Evolutionary conservation across 2,329 filamentous ascomycete species (phyloP), one percentile per base, ranked within the genome.

Genomic region (Chalaropsis ovoidea): DNA sequence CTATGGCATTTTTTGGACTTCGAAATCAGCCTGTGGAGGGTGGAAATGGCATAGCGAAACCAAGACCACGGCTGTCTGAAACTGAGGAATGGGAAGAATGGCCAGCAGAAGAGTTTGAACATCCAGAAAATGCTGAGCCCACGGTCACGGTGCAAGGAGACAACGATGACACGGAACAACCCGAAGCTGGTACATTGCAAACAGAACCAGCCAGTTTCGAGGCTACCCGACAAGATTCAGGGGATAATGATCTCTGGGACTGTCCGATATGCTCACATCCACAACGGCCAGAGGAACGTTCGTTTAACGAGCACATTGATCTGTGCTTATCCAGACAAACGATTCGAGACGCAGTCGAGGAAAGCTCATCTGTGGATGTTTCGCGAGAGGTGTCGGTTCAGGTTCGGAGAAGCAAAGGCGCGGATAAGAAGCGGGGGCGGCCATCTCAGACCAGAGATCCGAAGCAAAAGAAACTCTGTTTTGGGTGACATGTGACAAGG

Each of bases 241-340:
- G 73, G 10, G 73, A 76, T 64, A 76, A 81, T 63, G 78, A 84
- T 60, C 80, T 79, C 74, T 97, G 92, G 92, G 81, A 87, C 45
- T 99, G 94, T 74, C 94, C 94, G 0, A 89, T 97, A 56, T 99
- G 94, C 74, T 76, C 78, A n/a, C 79, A 86, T 17, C 86, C 89
- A 0, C 92, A 96, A 71, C 72, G 78, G 0, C 83, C 90, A 0
- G 81, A 93, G 62, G 90, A 96, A 73, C 81, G 80, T 58, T 77
- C 77, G 0, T 95, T 97, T 76, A 99, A 99, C 70, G 84, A 88
- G 66, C 94, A 99, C 72, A 91, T 99, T 63, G 94, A 99, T 73
- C 82, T 88, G 8, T 99, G 94, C 73, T 81, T 99, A 1, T 96
- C 92, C 0, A 81, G 86, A 65, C 85, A 89, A 71, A 89, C 90